A percentile compares a stretch with the other conserved stretches of the same genome.
phyloP scores from a whole-genome alignment of 768 basidiomycete species.

The Fomitopsis pulvina region DNA sequence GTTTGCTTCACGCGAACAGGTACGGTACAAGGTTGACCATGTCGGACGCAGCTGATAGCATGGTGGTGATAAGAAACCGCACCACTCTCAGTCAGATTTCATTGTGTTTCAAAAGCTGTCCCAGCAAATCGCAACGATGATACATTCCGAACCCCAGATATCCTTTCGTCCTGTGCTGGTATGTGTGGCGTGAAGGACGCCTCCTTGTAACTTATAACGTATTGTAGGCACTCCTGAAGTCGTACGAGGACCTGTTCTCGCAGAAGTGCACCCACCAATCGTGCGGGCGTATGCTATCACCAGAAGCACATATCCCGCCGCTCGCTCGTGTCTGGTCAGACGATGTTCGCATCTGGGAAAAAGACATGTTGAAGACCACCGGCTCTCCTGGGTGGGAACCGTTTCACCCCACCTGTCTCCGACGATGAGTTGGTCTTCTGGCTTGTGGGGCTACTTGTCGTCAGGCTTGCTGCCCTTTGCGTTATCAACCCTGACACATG shows the following conservation, averaged over 20 bases:
- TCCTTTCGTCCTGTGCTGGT: slow-evolving; percentile 51
- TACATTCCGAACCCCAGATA: slow-evolving; percentile 47
- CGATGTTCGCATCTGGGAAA: neutral
- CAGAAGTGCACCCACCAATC: slow-evolving; percentile 39
- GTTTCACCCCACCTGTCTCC: neutral
- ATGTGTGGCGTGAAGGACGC: slow-evolving; percentile 2
- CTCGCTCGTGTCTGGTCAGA: slow-evolving; percentile 30
- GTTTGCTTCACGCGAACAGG: slow-evolving; percentile 71
- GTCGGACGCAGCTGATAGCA: neutral
- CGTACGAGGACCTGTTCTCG: slow-evolving; percentile 58
- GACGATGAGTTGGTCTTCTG: neutral
- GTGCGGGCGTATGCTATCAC: slow-evolving; percentile 62
- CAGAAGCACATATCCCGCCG: slow-evolving; percentile 67
- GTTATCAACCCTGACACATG: neutral
- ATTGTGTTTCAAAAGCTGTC: slow-evolving; percentile 57
- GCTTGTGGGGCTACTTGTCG: neutral
- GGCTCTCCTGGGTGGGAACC: slow-evolving; percentile 3
- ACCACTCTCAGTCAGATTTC: slow-evolving; percentile 66
- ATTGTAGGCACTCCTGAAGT: slow-evolving; percentile 41
- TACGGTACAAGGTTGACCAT: slow-evolving; percentile 20
- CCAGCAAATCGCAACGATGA: slow-evolving; percentile 56
- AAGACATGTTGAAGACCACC: neutral
- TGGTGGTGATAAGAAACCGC: slow-evolving; percentile 41
- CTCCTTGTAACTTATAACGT: neutral
- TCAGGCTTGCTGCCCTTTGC: neutral